Evolutionary conservation across 495 filamentous ascomycete species (phyloP).

Genomic region (Evernia prunastri): DNA sequence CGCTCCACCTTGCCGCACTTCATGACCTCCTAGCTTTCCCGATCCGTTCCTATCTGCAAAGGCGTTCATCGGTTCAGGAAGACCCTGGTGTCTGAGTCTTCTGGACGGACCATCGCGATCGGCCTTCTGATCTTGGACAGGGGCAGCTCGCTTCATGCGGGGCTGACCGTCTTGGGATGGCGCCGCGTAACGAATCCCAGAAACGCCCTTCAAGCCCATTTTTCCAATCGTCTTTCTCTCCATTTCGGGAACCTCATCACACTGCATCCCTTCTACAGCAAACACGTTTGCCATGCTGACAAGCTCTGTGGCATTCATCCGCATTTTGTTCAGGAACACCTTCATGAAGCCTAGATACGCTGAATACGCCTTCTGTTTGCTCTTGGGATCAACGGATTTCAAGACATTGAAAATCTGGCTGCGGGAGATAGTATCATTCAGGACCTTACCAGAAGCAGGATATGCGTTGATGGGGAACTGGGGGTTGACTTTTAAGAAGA

Average conservation of each 20-base stretch:
- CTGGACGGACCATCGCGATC: constrained; percentile 1
- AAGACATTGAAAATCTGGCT: constrained; percentile 30
- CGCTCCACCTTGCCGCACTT: background rate
- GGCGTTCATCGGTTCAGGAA: constrained; percentile 4
- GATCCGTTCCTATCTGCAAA: background rate
- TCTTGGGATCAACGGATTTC: constrained; percentile 39
- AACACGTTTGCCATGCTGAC: constrained; percentile 42
- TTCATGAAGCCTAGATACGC: constrained; percentile 49
- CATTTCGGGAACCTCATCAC: constrained; percentile 42
- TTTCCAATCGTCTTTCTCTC: constrained; percentile 42
- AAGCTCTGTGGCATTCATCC: constrained; percentile 37
- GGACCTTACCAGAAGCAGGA: constrained; percentile 37
- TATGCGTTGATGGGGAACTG: constrained; percentile 51
- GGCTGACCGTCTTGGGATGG: background rate
- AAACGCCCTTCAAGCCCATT: constrained; percentile 46
- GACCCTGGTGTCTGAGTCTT: constrained; percentile 12
- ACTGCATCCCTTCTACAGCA: constrained; percentile 41
- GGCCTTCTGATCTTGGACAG: background rate
- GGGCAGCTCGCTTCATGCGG: background rate
- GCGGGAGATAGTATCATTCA: constrained; percentile 20
- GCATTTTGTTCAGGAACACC: constrained; percentile 36
- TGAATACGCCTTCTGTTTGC: constrained; percentile 50
- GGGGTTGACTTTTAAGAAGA: constrained; percentile 49
- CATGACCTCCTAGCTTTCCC: background rate
- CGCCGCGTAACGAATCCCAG: constrained; percentile 37